A percentile compares a stretch with the other conserved stretches of the same genome.
These are phyloP conservation scores for Suillus cothurnatus DNA, from an alignment of 768 basidiomycete genomes.

Conservation along the genomic window DNA sequence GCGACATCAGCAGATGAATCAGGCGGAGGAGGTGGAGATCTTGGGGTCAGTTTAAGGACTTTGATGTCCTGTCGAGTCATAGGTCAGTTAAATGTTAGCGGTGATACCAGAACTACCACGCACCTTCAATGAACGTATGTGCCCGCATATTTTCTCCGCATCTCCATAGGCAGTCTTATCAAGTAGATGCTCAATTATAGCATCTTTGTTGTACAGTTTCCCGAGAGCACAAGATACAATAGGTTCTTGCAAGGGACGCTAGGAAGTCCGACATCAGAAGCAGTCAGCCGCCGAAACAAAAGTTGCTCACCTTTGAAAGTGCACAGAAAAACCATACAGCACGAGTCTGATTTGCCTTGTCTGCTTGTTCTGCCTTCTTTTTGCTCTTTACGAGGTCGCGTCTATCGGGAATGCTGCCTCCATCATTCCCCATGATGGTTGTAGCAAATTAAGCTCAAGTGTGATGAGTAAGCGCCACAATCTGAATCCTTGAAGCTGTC, in stretches of 20 bases:
- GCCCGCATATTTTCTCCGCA: conserved; percentile 89
- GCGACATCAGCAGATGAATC: conserved; percentile 49
- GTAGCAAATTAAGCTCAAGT: background rate
- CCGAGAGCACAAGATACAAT: conserved; percentile 91
- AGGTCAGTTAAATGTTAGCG: conserved; percentile 1
- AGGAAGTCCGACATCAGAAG: conserved; percentile 12
- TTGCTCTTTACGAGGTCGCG: conserved; percentile 75
- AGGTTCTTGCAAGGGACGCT: conserved; percentile 87
- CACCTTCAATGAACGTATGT: conserved; percentile 89
- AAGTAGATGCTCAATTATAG: conserved; percentile 87
- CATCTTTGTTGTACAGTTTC: conserved; percentile 95
- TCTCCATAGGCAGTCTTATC: conserved; percentile 87
- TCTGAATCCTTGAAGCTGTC: background rate
- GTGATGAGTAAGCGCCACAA: conserved; percentile 5
- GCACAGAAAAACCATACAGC: conserved; percentile 95
- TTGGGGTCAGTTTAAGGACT: conserved; percentile 77
- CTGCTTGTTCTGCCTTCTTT: conserved; percentile 84
- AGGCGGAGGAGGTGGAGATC: conserved; percentile 50
- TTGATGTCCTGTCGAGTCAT: conserved; percentile 70
- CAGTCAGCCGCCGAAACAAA: background rate
- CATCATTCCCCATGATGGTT: conserved; percentile 79
- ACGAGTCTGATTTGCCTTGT: conserved; percentile 86
- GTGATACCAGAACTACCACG: conserved; percentile 23
- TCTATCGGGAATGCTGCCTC: conserved; percentile 85
- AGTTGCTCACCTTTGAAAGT: conserved; percentile 79